phyloP scores from a whole-genome alignment of 495 filamentous ascomycete genomes.

The Tuber indicum region DNA sequence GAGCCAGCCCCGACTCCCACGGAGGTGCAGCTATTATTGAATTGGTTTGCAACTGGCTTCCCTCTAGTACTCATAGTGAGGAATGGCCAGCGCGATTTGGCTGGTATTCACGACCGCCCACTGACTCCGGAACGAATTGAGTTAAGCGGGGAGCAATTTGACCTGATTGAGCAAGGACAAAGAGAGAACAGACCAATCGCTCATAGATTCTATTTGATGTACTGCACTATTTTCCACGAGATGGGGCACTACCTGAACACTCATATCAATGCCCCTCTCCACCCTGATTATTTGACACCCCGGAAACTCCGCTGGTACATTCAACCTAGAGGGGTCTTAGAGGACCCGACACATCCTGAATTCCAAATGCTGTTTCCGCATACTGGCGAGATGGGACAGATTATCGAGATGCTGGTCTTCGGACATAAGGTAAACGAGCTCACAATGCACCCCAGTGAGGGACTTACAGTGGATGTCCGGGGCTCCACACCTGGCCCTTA shows the following conservation, averaged over 20 bases:
- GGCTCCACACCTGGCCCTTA: background rate
- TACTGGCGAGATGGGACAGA: slow-evolving; percentile 27
- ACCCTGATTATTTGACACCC: slow-evolving; percentile 17
- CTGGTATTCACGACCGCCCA: slow-evolving; percentile 13
- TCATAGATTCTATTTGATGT: slow-evolving; percentile 25
- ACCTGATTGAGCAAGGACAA: slow-evolving; percentile 24
- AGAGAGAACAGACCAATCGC: slow-evolving; percentile 13
- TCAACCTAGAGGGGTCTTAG: slow-evolving; percentile 1
- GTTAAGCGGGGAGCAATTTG: slow-evolving; percentile 22
- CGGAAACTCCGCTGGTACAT: slow-evolving; percentile 27
- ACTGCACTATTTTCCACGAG: slow-evolving; percentile 23
- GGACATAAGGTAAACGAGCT: slow-evolving; percentile 17
- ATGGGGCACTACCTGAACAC: slow-evolving; percentile 35
- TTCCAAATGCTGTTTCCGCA: slow-evolving; percentile 12
- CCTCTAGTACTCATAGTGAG: slow-evolving; percentile 11
- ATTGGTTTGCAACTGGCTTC: slow-evolving; percentile 25
- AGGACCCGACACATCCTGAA: slow-evolving; percentile 13
- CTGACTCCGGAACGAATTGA: slow-evolving; percentile 6
- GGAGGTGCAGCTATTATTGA: slow-evolving; percentile 20
- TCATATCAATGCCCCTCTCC: slow-evolving; percentile 10
- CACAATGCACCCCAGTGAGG: background rate
- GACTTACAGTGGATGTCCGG: background rate
- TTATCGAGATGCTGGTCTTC: slow-evolving; percentile 28
- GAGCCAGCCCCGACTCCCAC: slow-evolving; percentile 20
- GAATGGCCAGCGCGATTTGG: background rate